Conservation (phyloP, 148 eudicot species). For the Drosera capensis region DNA sequence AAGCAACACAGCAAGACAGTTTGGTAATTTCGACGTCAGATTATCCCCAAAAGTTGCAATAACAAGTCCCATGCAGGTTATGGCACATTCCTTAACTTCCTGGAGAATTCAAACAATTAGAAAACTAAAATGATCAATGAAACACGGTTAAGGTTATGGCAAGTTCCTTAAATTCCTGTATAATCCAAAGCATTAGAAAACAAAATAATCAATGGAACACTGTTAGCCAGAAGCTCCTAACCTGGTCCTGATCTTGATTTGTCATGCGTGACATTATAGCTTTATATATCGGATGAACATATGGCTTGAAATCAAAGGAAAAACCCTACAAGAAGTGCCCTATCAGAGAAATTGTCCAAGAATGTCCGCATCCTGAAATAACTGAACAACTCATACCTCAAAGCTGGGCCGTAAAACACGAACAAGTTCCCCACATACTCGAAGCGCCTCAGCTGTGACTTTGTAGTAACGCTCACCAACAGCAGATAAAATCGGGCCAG, state of each 20-base stretch:
- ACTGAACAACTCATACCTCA: conserved; percentile 33
- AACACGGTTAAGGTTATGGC: conserved; percentile 1
- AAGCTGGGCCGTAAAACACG: conserved; percentile 80
- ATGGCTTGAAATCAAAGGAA: conserved; percentile 73
- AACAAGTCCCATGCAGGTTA: conserved; percentile 93
- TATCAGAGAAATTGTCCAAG: conserved; percentile 3
- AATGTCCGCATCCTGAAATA: neutral
- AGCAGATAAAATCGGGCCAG: conserved; percentile 83
- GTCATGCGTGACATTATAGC: conserved; percentile 89
- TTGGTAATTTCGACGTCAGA: conserved; percentile 54
- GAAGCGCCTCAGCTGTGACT: conserved; percentile 92
- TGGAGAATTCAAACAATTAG: conserved; percentile 9
- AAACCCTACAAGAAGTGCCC: conserved; percentile 27
- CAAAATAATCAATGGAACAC: neutral
- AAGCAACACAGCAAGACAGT: conserved; percentile 91
- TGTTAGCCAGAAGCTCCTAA: conserved; percentile 8
- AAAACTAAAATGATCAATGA: neutral
- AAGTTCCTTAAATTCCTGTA: neutral
- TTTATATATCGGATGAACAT: conserved; percentile 66
- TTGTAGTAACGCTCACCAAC: conserved; percentile 97
- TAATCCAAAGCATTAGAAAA: conserved; percentile 1
- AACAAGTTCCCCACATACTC: conserved; percentile 98
- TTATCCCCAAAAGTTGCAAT: conserved; percentile 90
- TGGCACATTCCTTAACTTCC: conserved; percentile 99
- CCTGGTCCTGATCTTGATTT: conserved; percentile 99